These are phyloP conservation scores for Hericium coralloides DNA, from an alignment of 768 basidiomycete genomes.

Conservation along the genomic window DNA sequence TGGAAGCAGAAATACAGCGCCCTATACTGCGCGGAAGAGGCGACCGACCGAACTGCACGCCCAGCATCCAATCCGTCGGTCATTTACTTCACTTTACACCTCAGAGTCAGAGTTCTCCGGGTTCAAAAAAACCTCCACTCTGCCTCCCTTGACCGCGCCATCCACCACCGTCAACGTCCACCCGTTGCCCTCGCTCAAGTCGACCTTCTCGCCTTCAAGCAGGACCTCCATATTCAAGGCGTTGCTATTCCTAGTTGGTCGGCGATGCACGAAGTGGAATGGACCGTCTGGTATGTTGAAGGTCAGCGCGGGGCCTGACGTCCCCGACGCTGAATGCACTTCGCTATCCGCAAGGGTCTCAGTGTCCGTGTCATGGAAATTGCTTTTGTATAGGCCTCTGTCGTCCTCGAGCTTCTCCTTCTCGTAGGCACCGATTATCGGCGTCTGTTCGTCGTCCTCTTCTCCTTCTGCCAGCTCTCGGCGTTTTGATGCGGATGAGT, in stretches of 20 bases:
- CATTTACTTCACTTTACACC: neutral
- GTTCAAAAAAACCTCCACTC: neutral
- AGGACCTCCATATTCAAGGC: neutral
- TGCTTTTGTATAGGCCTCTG: neutral
- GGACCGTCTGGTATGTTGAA: slow-evolving; percentile 10
- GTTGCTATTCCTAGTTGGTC: slow-evolving; percentile 1
- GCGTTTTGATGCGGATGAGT: neutral
- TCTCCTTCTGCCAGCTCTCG: no score
- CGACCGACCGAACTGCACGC: neutral
- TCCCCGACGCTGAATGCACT: neutral
- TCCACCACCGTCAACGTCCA: slow-evolving; percentile 5
- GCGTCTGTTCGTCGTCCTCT: neutral
- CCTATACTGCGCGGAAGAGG: neutral
- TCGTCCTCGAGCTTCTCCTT: neutral
- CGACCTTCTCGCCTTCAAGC: slow-evolving; percentile 8
- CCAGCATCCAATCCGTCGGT: neutral
- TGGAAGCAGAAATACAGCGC: neutral
- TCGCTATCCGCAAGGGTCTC: neutral
- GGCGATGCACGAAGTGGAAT: slow-evolving; percentile 5
- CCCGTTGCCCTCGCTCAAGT: slow-evolving; percentile 5
- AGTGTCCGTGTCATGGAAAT: neutral
- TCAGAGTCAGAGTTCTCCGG: neutral
- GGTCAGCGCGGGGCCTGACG: neutral
- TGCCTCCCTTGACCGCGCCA: slow-evolving; percentile 7
- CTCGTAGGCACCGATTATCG: neutral